Evolutionary conservation across 2,329 filamentous ascomycete genomes (phyloP).

Genomic region (Cercospora canescens): DNA sequence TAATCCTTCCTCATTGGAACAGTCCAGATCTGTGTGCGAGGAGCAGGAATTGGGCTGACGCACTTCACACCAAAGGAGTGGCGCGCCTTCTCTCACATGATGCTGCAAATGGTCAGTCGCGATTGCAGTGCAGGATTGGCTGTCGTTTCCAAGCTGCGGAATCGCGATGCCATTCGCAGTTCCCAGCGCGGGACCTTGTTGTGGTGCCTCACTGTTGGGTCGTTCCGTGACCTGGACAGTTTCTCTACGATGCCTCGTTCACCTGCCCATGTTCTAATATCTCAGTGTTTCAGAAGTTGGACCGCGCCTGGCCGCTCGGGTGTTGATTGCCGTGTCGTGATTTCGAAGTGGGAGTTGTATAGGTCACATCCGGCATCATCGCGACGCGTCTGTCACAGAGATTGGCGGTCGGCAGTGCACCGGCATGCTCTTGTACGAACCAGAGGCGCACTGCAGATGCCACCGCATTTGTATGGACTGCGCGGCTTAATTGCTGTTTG

Average conservation of each 20-base stretch:
- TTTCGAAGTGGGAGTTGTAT: neutral
- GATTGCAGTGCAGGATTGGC: neutral
- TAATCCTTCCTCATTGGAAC: neutral
- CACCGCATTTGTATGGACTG: neutral
- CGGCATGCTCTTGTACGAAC: neutral
- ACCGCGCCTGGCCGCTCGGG: neutral
- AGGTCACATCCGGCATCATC: neutral
- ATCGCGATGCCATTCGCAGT: neutral
- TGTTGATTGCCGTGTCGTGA: neutral
- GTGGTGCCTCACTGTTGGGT: neutral
- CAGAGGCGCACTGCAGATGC: neutral
- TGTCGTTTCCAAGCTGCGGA: neutral
- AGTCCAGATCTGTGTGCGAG: neutral
- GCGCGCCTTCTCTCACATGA: neutral
- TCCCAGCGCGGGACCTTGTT: neutral
- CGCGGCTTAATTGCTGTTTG: neutral
- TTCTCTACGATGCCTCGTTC: neutral
- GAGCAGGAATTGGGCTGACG: neutral
- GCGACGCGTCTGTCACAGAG: neutral
- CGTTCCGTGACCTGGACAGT: neutral
- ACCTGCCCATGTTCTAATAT: neutral
- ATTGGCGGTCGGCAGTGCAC: neutral
- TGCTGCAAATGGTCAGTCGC: neutral
- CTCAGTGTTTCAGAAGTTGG: neutral
- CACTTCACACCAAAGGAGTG: neutral